Evolutionary conservation across 2,329 filamentous ascomycete genomes (phyloP).

Genomic region (Periconia macrospinosa): DNA sequence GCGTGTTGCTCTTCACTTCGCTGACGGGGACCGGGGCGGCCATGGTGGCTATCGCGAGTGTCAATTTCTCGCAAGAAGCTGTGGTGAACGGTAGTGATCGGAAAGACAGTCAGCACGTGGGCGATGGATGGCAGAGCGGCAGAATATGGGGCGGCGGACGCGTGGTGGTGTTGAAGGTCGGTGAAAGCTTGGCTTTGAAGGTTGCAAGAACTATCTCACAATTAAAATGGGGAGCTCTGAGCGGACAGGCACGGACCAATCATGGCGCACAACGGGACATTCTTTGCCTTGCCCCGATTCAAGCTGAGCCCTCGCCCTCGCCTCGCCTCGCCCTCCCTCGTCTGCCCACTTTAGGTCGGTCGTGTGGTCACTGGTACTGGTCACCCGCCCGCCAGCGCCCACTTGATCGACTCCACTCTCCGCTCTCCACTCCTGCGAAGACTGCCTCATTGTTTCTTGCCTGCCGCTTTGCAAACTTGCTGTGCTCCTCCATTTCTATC

Average conservation of each 20-base stretch:
- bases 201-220: not conserved
- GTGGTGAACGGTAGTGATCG: not conserved
- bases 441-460: not conserved
- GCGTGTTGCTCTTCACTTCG: conserved; percentile 91
- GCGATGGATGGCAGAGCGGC: not conserved
- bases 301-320: no score
- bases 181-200: not conserved
- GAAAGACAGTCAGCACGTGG: not conserved
- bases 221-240: not conserved
- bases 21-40: conserved; percentile 54
- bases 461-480: not conserved
- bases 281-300: not conserved
- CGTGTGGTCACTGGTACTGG: no score
- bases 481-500: no score
- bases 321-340: no score
- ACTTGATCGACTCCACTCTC: not conserved
- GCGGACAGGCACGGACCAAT: not conserved
- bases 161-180: not conserved
- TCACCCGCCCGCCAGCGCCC: not conserved
- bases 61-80: not conserved
- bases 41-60: conserved; percentile 20
- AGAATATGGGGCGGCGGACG: not conserved
- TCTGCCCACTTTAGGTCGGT: not conserved
- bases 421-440: not conserved
- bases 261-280: not conserved